Percentiles rank a stretch among this genome's conserved stretches.
Conservation (phyloP, 1,139 yeast genomes). For the Candida sp. region DNA sequence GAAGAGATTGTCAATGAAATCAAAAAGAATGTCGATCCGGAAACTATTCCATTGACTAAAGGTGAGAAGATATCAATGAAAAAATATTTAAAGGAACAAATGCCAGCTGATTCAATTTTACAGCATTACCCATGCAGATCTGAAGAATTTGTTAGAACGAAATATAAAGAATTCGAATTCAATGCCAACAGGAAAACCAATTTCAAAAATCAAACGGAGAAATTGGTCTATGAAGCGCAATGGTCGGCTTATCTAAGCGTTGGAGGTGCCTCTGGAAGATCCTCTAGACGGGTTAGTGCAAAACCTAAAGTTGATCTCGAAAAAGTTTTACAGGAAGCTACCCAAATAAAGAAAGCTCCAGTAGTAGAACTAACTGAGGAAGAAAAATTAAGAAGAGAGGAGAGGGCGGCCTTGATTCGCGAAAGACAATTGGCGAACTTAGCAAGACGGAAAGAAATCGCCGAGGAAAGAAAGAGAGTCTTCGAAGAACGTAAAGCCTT, state of each 20-base stretch:
- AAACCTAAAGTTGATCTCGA: conserved; percentile 7
- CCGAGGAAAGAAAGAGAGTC: conserved; percentile 6
- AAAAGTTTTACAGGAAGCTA: conserved; percentile 8
- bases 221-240: conserved; percentile 34
- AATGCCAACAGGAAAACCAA: conserved; percentile 21
- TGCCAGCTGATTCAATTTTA: conserved; percentile 8
- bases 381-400: conserved; percentile 4
- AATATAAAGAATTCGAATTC: conserved; percentile 17
- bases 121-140: conserved; percentile 12
- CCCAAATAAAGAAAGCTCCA: conserved; percentile 2
- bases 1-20: conserved; percentile 5
- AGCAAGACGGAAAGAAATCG: conserved; percentile 6
- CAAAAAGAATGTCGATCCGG: conserved; percentile 5
- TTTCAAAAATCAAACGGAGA: conserved; percentile 27
- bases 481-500: conserved; percentile 4
- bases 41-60: conserved; percentile 9
- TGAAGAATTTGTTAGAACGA: conserved; percentile 12
- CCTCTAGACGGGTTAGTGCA: conserved; percentile 4
- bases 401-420: not conserved
- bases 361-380: conserved; percentile 3
- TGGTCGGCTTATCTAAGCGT: conserved; percentile 28
- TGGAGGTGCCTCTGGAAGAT: conserved; percentile 8
- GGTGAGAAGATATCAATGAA: conserved; percentile 13
- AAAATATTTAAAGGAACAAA: conserved; percentile 5
- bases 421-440: conserved; percentile 2